These are phyloP conservation scores for Plenodomus tracheiphilus DNA, from an alignment of 2,329 filamentous ascomycete species.

Conservation along the genomic window DNA sequence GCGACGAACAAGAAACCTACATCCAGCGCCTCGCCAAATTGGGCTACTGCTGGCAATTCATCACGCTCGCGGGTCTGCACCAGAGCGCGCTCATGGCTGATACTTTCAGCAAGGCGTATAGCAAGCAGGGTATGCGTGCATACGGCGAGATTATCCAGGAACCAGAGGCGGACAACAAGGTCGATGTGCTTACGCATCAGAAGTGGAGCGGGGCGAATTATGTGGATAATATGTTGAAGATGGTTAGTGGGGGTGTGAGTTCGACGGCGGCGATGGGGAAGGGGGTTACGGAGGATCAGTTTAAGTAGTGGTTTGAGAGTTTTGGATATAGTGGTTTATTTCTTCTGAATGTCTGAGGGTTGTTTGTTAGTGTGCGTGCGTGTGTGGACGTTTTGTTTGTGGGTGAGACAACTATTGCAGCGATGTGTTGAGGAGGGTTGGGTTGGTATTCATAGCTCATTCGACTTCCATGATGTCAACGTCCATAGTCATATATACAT, in stretches of 20 bases:
- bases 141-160: slow-evolving; percentile 98
- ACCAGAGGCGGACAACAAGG: slow-evolving; percentile 86
- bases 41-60: slow-evolving; percentile 99
- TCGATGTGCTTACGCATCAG: slow-evolving; percentile 98
- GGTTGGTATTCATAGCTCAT: too few relatives aligned
- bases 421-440: too few relatives aligned
- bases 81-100: slow-evolving; percentile 91
- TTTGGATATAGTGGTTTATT: too few relatives aligned
- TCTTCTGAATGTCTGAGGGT: too few relatives aligned
- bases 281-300: slow-evolving; percentile 98
- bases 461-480: too few relatives aligned
- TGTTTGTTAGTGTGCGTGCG: too few relatives aligned
- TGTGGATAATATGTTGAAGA: slow-evolving; percentile 92
- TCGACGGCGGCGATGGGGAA: slow-evolving; percentile 95
- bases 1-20: slow-evolving; percentile 93
- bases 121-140: slow-evolving; percentile 84
- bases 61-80: slow-evolving; percentile 96
- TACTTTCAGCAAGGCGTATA: slow-evolving; percentile 82
- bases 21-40: slow-evolving; percentile 83
- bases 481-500: too few relatives aligned
- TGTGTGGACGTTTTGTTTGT: too few relatives aligned
- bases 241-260: slow-evolving; percentile 91
- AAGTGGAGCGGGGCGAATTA: slow-evolving; percentile 98
- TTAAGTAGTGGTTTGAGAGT: slow-evolving; percentile 55
- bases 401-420: too few relatives aligned